These are phyloP conservation scores for Trametopsis cervina DNA, from an alignment of 768 basidiomycete genomes.

Conservation along the genomic window DNA sequence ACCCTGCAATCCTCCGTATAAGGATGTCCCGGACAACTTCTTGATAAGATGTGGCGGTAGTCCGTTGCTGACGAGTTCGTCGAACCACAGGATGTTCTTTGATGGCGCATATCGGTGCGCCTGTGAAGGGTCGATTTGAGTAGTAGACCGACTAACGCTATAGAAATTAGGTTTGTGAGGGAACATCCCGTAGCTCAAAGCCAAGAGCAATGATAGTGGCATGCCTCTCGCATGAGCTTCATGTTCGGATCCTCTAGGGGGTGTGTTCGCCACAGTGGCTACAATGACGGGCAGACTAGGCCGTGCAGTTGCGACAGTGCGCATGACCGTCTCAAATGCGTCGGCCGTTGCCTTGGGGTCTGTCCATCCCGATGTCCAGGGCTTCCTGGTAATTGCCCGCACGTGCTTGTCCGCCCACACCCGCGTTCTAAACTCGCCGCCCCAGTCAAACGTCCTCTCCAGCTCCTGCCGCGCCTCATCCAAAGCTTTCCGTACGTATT, in stretches of 20 bases:
- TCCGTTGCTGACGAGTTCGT: slow-evolving; percentile 22
- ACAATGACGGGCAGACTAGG: slow-evolving; percentile 21
- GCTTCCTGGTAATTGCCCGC: slow-evolving; percentile 13
- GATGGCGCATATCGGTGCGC: slow-evolving; percentile 13
- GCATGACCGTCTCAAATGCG: slow-evolving; percentile 25
- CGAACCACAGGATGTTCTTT: slow-evolving; percentile 30
- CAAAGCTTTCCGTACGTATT: neutral
- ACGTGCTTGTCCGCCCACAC: neutral
- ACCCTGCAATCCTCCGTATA: slow-evolving; percentile 11
- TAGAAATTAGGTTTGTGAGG: slow-evolving; percentile 24
- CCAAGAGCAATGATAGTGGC: neutral
- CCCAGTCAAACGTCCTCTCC: neutral
- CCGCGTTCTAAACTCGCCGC: neutral
- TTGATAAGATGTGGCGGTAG: slow-evolving; percentile 20
- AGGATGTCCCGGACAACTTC: slow-evolving; percentile 14
- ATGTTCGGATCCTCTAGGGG: neutral
- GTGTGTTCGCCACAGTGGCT: slow-evolving; percentile 11
- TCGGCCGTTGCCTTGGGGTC: no score
- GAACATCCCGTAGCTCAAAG: slow-evolving; percentile 18
- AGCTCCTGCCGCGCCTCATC: neutral
- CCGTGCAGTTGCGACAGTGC: slow-evolving; percentile 27
- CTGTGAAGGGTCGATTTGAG: neutral
- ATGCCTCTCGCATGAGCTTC: neutral
- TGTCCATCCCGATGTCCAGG: no score
- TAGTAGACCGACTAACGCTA: neutral